Evolutionary conservation across 768 basidiomycete species (phyloP), one percentile per base, ranked within the genome.

Genomic region (Tulasnella sp.): DNA sequence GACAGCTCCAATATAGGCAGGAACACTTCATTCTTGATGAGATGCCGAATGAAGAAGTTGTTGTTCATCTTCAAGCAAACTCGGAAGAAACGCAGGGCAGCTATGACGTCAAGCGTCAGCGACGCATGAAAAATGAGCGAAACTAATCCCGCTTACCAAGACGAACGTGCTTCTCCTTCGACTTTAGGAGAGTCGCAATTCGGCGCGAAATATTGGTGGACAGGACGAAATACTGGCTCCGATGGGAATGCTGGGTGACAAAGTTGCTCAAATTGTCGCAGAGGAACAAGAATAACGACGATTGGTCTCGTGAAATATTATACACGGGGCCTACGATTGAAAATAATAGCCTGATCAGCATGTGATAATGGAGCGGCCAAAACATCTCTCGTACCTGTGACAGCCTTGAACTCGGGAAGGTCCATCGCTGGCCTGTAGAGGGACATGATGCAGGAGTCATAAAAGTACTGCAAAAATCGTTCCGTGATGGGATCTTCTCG

Each of bases 251-350:
- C 84, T 96, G 95, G 75, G 89, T 86, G 79, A 93, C 87, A 85
- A 95, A 95, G 85, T 91, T 94, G 85, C 93, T 93, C 79, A 98
- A 86, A 80, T 98, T 86, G 83, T 99, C 97, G 85, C 93, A 93
- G 74, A 98, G 89, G 84, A 95, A 94, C 80, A 95, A 89, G 83
- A 91, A 91, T 81, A 97, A 91, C 82, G 95, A 92, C 67, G 91
- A 90, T 82, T 90, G 89, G 82, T 95, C 93, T 81, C 93, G 88
- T 32, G 90, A 87, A 78, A 94, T 86, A 26, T 85, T 84, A 51
- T 92, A 83, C 44, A 87, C 81, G 5, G 89, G 84, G 73, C 89
- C 91, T 91, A 81, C 72, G 20, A 76, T 67, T 11, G 80, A 15
- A 16, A 57, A 46, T 37, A 67, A 2, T 7, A 44, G 57, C 11